Base-by-base conservation (phyloP, 495 filamentous ascomycete species). In the Clavariopsis aquatica region DNA sequence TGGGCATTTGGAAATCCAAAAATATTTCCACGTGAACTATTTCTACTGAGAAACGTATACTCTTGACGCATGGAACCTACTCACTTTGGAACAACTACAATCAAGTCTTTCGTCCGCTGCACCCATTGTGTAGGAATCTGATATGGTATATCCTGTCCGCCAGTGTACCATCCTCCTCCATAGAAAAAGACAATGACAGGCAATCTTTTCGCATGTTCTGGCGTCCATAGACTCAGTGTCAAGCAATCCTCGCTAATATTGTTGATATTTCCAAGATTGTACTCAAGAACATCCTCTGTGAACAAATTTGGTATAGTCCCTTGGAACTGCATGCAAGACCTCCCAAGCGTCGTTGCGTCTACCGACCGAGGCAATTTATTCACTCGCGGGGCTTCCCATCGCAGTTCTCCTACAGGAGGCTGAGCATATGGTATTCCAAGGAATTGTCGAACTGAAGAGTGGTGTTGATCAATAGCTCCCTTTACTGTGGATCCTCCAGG, bases 51-150 rank as follows among this genome's bases (percentile, higher is more conserved):
- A 15, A 60, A 24, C 13, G 1, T n/a, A 1, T 52, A 6, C 1
- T 20, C 8, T 9, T 49, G 1, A n/a, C 24, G 7, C n/a, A 1
- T 13, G 22, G 20, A 23, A 20, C 4, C 20, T 8, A 52, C 57
- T 31, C 31, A 60, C 59, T 87, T 87, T 70, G 84, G 77, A 7
- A 79, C 77, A 15, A 86, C 82, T 60, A 87, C 79, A n/a, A 88
- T 75, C 12, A 85, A 74, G 38, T 77, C 75, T 49, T 84, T 73
- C 29, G 73, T 52, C 13, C 71, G 62, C 52, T 76, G 52, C 64
- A 76, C 76, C 69, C 78, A 49, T 72, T 74, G 69, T 65, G 78
- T 29, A 34, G 73, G 71, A 65, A 75, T 64, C 73, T 81, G 78
- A 43, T 76, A 77, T 6, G 78, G 77, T 15, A 76, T 75, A 54